Base-by-base conservation (phyloP, 305 asterid genomes). In the Fraxinus velutina region DNA sequence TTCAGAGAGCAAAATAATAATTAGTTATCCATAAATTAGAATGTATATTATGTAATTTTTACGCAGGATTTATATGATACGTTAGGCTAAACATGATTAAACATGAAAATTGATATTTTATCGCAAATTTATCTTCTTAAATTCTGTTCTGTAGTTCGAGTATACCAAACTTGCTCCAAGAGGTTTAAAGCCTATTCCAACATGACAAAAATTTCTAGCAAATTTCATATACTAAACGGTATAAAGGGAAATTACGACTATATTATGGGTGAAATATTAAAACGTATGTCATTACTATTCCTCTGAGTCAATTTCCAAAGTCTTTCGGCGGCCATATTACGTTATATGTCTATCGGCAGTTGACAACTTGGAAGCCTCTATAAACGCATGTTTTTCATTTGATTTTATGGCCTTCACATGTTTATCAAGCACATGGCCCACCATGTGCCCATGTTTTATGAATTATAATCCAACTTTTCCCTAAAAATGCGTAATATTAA, bases 401-500 rank as follows among this genome's bases (percentile, higher is more conserved):
- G n/a, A 37, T 2, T 68, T 29, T 29, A 29, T 29, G 30, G 30
- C 30, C 30, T 29, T 29, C 30, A 33, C 22, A 22, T 64, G 27
- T 10, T 64, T 4, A 29, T 64, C 72, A 7, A 76, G 19, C 42
- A 36, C 12, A 71, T 76, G 78, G 87, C 15, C 44, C 9, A 77
- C 52, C 84, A 76, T 79, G 82, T 79, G 88, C 79, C 79, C n/a
- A 6, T 82, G 82, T 22, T 39, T 19, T 83, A 50, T 78, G 83
- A 85, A 64, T 79, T 68, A 77, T 73, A 66, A 50, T 29, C 12
- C 32, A 22, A 1, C 36, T 15, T 21, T 34, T 73, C 12, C 8
- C 29, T 66, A 19, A 9, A 27, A 24, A 36, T 5, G 36, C 7
- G 1, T 12, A 9, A 13, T 17, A 22, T 13, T 27, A 3, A 47